Conservation (phyloP, 345 rosid species). For the Hibiscus tridactylites region DNA sequence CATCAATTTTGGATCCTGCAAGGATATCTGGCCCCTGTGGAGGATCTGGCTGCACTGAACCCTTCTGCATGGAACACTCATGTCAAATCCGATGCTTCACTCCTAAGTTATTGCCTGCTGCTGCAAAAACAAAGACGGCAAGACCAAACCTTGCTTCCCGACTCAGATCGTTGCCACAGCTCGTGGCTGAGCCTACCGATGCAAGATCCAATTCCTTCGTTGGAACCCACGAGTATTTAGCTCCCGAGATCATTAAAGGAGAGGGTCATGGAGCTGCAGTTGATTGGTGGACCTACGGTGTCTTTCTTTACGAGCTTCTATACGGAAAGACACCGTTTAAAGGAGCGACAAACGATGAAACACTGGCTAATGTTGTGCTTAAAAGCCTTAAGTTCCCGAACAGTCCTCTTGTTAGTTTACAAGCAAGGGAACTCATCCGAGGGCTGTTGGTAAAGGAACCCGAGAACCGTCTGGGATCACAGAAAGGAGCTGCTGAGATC, state of each 20-base stretch:
- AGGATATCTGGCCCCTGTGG: slow-evolving; percentile 63
- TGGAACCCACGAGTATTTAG: slow-evolving; percentile 85
- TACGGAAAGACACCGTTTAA: slow-evolving; percentile 84
- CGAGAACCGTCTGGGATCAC: slow-evolving; percentile 57
- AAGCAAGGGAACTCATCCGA: slow-evolving; percentile 5
- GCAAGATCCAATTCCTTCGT: too few species aligned
- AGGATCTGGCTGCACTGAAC: slow-evolving; percentile 57
- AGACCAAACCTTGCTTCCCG: slow-evolving; percentile 40
- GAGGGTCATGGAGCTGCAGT: slow-evolving; percentile 97
- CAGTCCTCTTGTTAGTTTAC: slow-evolving; percentile 29
- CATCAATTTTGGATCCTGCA: slow-evolving; percentile 36
- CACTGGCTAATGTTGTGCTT: slow-evolving; percentile 62
- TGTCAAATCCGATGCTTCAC: slow-evolving; percentile 86
- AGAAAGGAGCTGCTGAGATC: slow-evolving; percentile 85
- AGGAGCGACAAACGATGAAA: slow-evolving; percentile 78
- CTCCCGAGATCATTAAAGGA: slow-evolving; percentile 93
- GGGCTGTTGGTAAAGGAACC: slow-evolving; percentile 79
- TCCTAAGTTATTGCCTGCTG: slow-evolving; percentile 58
- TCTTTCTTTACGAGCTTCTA: slow-evolving; percentile 77
- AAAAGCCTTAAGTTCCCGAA: slow-evolving; percentile 76
- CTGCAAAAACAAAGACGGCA: slow-evolving; percentile 44
- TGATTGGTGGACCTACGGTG: slow-evolving; percentile 96
- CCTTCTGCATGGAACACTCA: slow-evolving; percentile 68
- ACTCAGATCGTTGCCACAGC: slow-evolving; percentile 65
- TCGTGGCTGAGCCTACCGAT: slow-evolving; percentile 81